phyloP scores from a whole-genome alignment of 306 rosid genomes.

The Oxytropis ochrocephala region DNA sequence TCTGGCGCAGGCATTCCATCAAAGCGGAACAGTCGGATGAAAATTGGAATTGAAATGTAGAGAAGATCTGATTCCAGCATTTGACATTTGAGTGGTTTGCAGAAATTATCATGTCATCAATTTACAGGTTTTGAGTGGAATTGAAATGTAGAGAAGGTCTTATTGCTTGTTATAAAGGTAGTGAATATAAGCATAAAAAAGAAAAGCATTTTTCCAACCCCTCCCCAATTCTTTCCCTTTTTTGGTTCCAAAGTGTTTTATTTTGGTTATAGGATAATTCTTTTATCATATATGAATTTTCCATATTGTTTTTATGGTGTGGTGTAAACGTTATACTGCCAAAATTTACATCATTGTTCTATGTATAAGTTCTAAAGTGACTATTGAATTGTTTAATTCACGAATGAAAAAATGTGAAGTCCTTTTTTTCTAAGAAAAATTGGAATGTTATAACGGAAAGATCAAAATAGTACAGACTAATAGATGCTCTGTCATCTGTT shows the following conservation, averaged over 20 bases:
- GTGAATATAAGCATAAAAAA: background rate
- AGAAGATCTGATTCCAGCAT: conserved; percentile 10
- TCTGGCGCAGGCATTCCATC: background rate
- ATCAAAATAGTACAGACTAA: background rate
- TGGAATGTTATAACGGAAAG: background rate
- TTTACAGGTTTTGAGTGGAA: background rate
- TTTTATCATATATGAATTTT: conserved; percentile 1
- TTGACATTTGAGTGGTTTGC: background rate
- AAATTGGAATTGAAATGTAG: background rate
- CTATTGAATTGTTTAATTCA: background rate
- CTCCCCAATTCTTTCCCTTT: background rate
- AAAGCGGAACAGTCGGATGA: background rate
- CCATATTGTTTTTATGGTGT: background rate
- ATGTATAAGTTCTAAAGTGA: background rate
- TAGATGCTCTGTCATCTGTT: too few species aligned
- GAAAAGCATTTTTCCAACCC: background rate
- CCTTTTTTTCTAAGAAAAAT: background rate
- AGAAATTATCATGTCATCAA: background rate
- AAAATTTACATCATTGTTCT: background rate
- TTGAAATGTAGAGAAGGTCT: too few species aligned
- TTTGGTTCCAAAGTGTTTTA: background rate
- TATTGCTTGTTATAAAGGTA: too few species aligned
- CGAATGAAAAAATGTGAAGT: background rate
- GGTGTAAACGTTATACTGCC: background rate
- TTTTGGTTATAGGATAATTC: background rate